These are phyloP conservation scores for Lolium perenne DNA, from an alignment of 176 grass and related monocot species.

Conservation along the genomic window DNA sequence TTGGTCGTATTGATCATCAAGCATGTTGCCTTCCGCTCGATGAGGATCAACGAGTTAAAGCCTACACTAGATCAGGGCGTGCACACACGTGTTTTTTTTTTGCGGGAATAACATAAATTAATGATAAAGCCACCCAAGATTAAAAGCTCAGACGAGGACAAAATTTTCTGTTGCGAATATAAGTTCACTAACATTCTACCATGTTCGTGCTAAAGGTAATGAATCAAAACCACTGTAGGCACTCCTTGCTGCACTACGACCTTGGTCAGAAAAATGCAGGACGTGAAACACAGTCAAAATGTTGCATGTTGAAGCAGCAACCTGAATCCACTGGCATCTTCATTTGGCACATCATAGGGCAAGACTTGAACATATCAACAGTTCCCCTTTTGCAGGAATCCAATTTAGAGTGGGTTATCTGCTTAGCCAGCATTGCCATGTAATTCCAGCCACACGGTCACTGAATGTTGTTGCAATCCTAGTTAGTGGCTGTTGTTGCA, in stretches of 20 bases:
- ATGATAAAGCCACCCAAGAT: not conserved
- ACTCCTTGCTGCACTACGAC: constrained; percentile 8
- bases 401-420: not conserved
- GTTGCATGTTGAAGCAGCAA: constrained; percentile 21
- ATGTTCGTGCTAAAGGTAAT: not conserved
- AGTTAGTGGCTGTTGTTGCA: not conserved
- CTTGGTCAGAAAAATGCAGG: not conserved
- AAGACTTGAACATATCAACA: constrained; percentile 18
- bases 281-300: not conserved
- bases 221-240: not conserved
- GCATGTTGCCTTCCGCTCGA: no score
- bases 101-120: not conserved
- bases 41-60: not conserved
- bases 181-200: not conserved
- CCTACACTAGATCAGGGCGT: not conserved
- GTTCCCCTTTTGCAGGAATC: not conserved
- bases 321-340: not conserved
- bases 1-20: no score
- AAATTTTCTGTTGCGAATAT: not conserved
- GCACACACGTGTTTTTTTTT: not conserved
- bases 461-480: not conserved
- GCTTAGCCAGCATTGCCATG: not conserved
- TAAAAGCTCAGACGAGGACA: not conserved
- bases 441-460: constrained; percentile 3
- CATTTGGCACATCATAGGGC: constrained; percentile 7